Conservation (phyloP, 768 basidiomycete genomes). For the Piloderma croceum region DNA sequence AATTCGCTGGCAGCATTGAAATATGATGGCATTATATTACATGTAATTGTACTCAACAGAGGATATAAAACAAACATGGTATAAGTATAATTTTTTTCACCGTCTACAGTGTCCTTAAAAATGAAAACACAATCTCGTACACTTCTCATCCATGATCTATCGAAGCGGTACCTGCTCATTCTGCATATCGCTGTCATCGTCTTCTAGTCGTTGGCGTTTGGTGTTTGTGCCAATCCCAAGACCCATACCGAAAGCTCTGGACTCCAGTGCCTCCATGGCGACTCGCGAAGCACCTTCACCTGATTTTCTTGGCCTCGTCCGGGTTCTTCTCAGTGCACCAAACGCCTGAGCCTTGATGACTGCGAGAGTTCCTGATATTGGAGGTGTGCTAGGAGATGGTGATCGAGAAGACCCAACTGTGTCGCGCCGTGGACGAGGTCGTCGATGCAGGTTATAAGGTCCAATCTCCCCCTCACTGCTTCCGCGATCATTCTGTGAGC, state of each 20-base stretch:
- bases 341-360: conserved; percentile 91
- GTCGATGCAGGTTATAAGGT: conserved; percentile 36
- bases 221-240: conserved; percentile 26
- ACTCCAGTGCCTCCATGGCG: conserved; percentile 76
- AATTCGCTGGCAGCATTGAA: no score
- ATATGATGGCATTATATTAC: no score
- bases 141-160: conserved; percentile 2
- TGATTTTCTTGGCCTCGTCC: conserved; percentile 65
- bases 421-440: conserved; percentile 34
- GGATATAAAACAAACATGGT: no score
- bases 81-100: no score
- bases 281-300: conserved; percentile 68
- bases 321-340: conserved; percentile 75
- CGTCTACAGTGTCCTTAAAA: no score
- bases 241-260: conserved; percentile 61
- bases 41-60: no score
- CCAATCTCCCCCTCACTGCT: conserved; percentile 59
- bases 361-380: conserved; percentile 74
- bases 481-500: conserved; percentile 45
- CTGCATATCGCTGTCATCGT: conserved; percentile 44
- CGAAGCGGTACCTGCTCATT: conserved; percentile 26
- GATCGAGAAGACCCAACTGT: conserved; percentile 28
- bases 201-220: conserved; percentile 48
- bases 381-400: conserved; percentile 41
- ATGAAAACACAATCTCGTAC: no score